Percentiles rank a stretch among this genome's conserved stretches.
Conservation (phyloP, 805 yeast species). For the Kodamaea laetipori region DNA sequence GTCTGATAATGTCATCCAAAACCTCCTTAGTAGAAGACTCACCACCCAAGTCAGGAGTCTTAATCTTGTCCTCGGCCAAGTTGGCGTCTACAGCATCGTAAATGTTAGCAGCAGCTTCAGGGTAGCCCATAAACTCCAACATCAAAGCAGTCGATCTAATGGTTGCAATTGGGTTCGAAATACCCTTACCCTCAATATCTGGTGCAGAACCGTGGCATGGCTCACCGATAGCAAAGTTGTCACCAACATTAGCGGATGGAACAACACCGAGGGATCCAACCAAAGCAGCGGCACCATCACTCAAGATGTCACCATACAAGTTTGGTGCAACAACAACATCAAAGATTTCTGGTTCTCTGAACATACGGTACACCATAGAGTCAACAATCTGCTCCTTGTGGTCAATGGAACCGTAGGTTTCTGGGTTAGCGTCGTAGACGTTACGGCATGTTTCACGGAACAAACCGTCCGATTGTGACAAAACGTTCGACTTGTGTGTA, state of each 20-base stretch:
- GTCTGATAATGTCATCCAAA: constrained; percentile 71
- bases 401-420: constrained; percentile 58
- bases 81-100: constrained; percentile 94
- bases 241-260: constrained; percentile 98
- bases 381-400: constrained; percentile 97
- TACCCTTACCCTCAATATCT: constrained; percentile 94
- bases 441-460: constrained; percentile 84
- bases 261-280: constrained; percentile 98
- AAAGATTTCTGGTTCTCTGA: constrained; percentile 96
- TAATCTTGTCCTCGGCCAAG: constrained; percentile 72
- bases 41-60: constrained; percentile 97
- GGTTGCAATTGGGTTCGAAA: constrained; percentile 96
- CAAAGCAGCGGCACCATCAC: constrained; percentile 97
- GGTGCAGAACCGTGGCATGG: constrained; percentile 99
- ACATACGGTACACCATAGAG: constrained; percentile 98
- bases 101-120: constrained; percentile 87
- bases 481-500: constrained; percentile 94
- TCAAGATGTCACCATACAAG: constrained; percentile 93
- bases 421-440: constrained; percentile 59
- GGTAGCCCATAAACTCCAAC: constrained; percentile 94
- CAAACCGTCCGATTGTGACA: constrained; percentile 89
- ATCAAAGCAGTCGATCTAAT: constrained; percentile 96
- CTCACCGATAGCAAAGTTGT: constrained; percentile 94
- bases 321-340: constrained; percentile 99
- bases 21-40: constrained; percentile 83